These are phyloP conservation scores for Gyrodon lividus DNA, from an alignment of 768 basidiomycete genomes.

Conservation along the genomic window DNA sequence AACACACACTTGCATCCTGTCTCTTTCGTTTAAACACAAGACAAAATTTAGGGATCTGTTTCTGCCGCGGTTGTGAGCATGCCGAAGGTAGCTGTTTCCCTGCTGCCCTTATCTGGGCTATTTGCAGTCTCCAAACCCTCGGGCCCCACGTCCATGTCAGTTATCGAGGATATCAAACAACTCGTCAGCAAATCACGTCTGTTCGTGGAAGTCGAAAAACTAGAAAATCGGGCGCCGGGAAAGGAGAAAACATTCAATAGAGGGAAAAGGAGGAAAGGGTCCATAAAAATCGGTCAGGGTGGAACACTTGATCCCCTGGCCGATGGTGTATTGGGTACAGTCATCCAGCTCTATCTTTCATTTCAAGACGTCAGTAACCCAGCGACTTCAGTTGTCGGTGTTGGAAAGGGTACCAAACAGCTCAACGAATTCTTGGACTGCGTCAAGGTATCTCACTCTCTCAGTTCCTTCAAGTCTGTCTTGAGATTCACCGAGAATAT, in stretches of 20 bases:
- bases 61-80: conserved; percentile 36
- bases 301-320: conserved; percentile 97
- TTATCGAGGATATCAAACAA: conserved; percentile 82
- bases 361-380: conserved; percentile 3
- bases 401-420: conserved; percentile 88
- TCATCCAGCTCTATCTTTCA: conserved; percentile 1
- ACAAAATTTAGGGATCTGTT: not conserved
- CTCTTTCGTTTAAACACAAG: too few species aligned
- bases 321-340: conserved; percentile 86
- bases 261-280: conserved; percentile 37
- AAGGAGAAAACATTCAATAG: conserved; percentile 42
- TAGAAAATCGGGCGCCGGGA: conserved; percentile 47
- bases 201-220: conserved; percentile 62
- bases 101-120: conserved; percentile 71
- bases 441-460: conserved; percentile 60
- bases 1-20: too few species aligned
- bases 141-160: conserved; percentile 88
- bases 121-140: conserved; percentile 92
- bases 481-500: conserved; percentile 16
- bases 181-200: conserved; percentile 75
- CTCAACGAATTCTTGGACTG: conserved; percentile 82
- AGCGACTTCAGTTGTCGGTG: conserved; percentile 67
- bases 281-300: conserved; percentile 86
- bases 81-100: conserved; percentile 59
- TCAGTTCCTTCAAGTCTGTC: not conserved